These are phyloP conservation scores for Fusarium keratoplasticum DNA, from an alignment of 2,329 filamentous ascomycete species.

Conservation along the genomic window DNA sequence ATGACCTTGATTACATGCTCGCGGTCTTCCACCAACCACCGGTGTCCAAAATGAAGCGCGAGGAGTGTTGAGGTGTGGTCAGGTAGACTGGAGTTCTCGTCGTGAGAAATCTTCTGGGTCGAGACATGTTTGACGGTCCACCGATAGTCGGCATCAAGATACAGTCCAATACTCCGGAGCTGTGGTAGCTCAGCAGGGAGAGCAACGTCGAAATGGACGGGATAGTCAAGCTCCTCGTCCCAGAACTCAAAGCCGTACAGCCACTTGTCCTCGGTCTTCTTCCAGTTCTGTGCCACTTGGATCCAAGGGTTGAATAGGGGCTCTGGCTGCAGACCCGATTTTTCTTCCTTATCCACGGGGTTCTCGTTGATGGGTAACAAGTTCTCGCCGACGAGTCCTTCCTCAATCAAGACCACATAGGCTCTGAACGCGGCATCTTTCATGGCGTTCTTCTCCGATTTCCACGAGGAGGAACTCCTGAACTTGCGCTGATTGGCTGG, in stretches of 20 bases:
- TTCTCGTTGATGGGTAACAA: constrained; percentile 73
- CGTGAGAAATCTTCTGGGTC: constrained; percentile 28
- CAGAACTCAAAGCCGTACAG: constrained; percentile 49
- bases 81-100: constrained; percentile 21
- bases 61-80: constrained; percentile 62
- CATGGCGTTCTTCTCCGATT: constrained; percentile 75
- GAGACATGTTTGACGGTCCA: constrained; percentile 49
- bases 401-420: constrained; percentile 76
- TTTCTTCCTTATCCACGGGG: constrained; percentile 53
- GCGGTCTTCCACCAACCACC: constrained; percentile 54
- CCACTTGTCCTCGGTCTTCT: constrained; percentile 28
- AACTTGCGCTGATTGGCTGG: constrained; percentile 55
- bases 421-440: constrained; percentile 89
- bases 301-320: constrained; percentile 61
- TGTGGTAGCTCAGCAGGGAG: constrained; percentile 57
- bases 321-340: constrained; percentile 50
- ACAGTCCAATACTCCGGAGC: constrained; percentile 53
- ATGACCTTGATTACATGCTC: constrained; percentile 59
- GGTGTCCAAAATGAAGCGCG: constrained; percentile 60
- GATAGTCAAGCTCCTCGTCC: constrained; percentile 45
- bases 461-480: constrained; percentile 64
- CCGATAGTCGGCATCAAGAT: constrained; percentile 50
- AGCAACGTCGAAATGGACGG: constrained; percentile 55
- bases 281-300: constrained; percentile 58
- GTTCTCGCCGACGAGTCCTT: constrained; percentile 80